Evolutionary conservation across 73 alveolate species (phyloP).

Genomic region (Tetrahymena thermophila): DNA sequence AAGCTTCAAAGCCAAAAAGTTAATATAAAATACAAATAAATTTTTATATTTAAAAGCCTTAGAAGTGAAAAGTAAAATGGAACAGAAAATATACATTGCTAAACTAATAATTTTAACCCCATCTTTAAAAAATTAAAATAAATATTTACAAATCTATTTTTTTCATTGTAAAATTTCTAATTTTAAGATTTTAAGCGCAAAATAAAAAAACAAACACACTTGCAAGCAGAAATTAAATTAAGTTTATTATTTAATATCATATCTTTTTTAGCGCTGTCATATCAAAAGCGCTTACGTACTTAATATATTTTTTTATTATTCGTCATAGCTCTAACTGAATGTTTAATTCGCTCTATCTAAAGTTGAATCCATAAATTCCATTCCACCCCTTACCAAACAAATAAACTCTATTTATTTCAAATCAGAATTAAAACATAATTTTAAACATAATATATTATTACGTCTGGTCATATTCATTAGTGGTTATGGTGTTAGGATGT

Average conservation of each 20-base stretch:
- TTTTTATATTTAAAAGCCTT: no score
- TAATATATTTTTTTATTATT: no score
- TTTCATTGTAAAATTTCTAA: no score
- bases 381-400: background rate
- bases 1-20: background rate
- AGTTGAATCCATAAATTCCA: background rate
- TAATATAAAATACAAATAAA: no score
- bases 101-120: background rate
- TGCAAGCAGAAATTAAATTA: background rate
- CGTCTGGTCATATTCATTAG: background rate
- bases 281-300: background rate
- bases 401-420: background rate
- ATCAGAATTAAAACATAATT: background rate
- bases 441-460: background rate
- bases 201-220: no score
- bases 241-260: no score
- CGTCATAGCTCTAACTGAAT: background rate
- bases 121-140: background rate
- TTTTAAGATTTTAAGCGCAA: no score
- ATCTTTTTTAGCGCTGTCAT: background rate
- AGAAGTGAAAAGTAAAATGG: no score
- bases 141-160: no score
- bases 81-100: background rate
- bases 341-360: background rate
- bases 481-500: background rate